These are phyloP conservation scores for Begonia masoniana DNA, from an alignment of 306 rosid genomes.

Conservation along the genomic window DNA sequence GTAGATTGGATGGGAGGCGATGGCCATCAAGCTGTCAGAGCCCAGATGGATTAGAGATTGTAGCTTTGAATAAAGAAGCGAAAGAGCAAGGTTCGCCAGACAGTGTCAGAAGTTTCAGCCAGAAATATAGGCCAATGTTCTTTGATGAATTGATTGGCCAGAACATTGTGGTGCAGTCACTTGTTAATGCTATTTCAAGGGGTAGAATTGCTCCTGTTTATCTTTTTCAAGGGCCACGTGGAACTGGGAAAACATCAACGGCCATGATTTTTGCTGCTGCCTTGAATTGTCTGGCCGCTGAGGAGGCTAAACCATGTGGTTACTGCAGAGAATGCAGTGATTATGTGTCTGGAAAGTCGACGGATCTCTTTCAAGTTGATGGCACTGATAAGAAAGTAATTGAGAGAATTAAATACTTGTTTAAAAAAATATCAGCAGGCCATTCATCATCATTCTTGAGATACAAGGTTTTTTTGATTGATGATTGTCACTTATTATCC, in stretches of 20 bases:
- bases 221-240: constrained; percentile 97
- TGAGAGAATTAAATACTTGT: constrained; percentile 53
- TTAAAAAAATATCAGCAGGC: constrained; percentile 35
- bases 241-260: constrained; percentile 88
- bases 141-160: constrained; percentile 84
- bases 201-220: constrained; percentile 86
- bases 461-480: constrained; percentile 65
- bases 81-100: constrained; percentile 69
- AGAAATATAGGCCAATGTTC: constrained; percentile 73
- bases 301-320: constrained; percentile 77
- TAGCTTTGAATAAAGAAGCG: constrained; percentile 45
- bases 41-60: constrained; percentile 11
- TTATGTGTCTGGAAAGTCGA: constrained; percentile 54
- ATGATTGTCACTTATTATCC: constrained; percentile 86
- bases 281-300: constrained; percentile 63
- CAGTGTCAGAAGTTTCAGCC: constrained; percentile 51
- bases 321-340: constrained; percentile 74
- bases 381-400: constrained; percentile 75
- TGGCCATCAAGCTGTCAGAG: constrained; percentile 97
- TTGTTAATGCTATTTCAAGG: constrained; percentile 60
- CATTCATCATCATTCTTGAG: constrained; percentile 36
- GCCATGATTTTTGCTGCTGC: constrained; percentile 90
- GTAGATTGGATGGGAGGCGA: constrained; percentile 92
- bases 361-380: constrained; percentile 67
- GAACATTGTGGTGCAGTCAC: constrained; percentile 88